Percentiles rank a stretch among this genome's conserved stretches.
Evolutionary conservation across 805 yeast genomes (phyloP).

Genomic region (Sporopachydermia lactativora): DNA sequence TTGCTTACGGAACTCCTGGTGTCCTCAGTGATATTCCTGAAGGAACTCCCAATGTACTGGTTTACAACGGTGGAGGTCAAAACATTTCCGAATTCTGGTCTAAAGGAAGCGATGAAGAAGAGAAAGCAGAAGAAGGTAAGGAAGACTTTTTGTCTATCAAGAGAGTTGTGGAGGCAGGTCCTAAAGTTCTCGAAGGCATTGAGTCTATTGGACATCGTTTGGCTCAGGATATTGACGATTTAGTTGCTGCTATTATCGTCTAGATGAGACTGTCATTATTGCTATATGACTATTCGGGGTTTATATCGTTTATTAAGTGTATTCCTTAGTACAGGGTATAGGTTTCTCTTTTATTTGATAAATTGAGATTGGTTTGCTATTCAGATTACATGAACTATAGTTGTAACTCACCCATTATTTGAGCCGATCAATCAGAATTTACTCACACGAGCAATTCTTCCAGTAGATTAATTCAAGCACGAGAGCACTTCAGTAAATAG

Average conservation of each 20-base stretch:
- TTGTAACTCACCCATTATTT: no score
- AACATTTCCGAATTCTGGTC: constrained; percentile 55
- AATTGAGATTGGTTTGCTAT: no score
- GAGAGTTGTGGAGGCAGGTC: constrained; percentile 7
- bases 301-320: no score
- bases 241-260: not conserved
- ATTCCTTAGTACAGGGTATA: no score
- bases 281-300: no score
- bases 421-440: no score
- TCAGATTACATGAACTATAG: no score
- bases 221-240: not conserved
- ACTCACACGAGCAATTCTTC: no score
- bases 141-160: constrained; percentile 19
- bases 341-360: no score
- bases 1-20: constrained; percentile 51
- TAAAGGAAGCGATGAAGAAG: constrained; percentile 6
- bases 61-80: constrained; percentile 73
- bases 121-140: constrained; percentile 8
- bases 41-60: constrained; percentile 65
- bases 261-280: no score
- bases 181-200: not conserved
- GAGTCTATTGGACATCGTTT: not conserved
- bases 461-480: no score
- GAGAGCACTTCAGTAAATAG: no score
- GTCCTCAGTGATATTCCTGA: constrained; percentile 47